Percentiles rank a stretch among this genome's conserved stretches.
Evolutionary conservation across 1,139 yeast species (phyloP).

Genomic region (Yamadazyma friedrichii): DNA sequence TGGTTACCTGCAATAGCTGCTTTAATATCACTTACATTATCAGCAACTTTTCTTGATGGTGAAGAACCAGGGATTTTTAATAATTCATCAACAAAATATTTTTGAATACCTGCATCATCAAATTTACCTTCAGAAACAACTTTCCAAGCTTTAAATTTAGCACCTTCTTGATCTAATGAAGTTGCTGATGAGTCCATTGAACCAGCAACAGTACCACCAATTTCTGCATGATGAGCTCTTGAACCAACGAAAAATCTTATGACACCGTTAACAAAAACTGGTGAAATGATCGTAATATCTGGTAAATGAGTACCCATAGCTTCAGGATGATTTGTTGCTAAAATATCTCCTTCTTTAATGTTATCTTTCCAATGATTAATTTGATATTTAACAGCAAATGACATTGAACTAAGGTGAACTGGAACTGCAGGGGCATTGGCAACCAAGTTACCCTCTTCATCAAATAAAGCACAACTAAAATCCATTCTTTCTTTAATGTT

Average conservation of each 20-base stretch:
- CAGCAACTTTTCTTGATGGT: conserved; percentile 58
- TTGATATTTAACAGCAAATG: conserved; percentile 20
- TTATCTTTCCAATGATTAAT: conserved; percentile 18
- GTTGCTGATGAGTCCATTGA: conserved; percentile 65
- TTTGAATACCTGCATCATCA: conserved; percentile 50
- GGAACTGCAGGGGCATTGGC: conserved; percentile 25
- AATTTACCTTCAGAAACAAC: conserved; percentile 54
- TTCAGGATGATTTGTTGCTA: conserved; percentile 20
- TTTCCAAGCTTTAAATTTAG: conserved; percentile 55
- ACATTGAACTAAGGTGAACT: conserved; percentile 24
- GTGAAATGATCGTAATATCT: conserved; percentile 21
- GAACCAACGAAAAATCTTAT: conserved; percentile 62
- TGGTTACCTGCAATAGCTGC: conserved; percentile 71
- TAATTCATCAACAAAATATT: conserved; percentile 47
- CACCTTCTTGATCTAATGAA: conserved; percentile 63
- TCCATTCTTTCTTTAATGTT: conserved; percentile 26
- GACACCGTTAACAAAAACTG: conserved; percentile 26
- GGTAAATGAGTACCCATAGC: conserved; percentile 23
- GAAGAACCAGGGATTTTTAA: conserved; percentile 58
- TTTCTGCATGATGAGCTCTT: conserved; percentile 68
- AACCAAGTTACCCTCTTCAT: conserved; percentile 18
- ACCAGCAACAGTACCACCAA: conserved; percentile 66
- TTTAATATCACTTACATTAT: conserved; percentile 60
- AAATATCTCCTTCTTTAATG: conserved; percentile 19
- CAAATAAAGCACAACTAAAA: conserved; percentile 30